phyloP scores from a whole-genome alignment of 2,329 filamentous ascomycete species.

The Aspergillus carbonarius region DNA sequence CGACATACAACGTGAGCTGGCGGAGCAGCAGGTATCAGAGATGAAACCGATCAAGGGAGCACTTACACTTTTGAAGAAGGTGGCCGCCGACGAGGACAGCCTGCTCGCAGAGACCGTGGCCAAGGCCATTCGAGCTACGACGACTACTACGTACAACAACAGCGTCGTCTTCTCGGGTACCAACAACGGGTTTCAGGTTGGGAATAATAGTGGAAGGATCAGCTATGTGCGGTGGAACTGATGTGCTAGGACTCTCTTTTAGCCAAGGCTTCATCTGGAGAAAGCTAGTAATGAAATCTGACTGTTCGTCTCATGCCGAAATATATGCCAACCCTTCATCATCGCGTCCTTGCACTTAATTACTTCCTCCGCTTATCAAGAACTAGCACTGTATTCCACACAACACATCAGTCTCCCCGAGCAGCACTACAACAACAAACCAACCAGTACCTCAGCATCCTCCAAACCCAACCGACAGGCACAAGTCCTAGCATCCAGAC shows the following conservation, averaged over 20 bases:
- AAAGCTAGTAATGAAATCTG: too few species aligned
- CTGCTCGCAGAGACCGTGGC: conserved; percentile 1
- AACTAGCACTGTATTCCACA: too few species aligned
- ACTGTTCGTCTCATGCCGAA: too few species aligned
- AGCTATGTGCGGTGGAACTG: neutral
- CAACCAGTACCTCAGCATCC: too few species aligned
- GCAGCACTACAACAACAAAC: too few species aligned
- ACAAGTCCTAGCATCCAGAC: too few species aligned
- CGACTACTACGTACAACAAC: conserved; percentile 3
- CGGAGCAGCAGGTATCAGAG: conserved; percentile 1
- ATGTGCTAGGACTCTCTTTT: neutral
- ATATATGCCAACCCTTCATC: too few species aligned
- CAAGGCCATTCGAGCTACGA: conserved; percentile 1
- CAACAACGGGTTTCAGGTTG: conserved; percentile 5
- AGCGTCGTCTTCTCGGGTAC: conserved; percentile 3
- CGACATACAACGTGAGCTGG: conserved; percentile 1
- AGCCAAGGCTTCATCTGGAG: too few species aligned
- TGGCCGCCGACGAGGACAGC: neutral
- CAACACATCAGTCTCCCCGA: too few species aligned
- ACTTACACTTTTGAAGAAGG: neutral
- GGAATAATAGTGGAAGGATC: conserved; percentile 5
- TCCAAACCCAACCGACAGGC: too few species aligned
- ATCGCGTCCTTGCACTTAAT: too few species aligned
- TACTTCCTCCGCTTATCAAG: too few species aligned
- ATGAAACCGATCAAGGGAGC: neutral